Evolutionary conservation across 2,329 filamentous ascomycete species (phyloP).

Genomic region (Fusarium sterilihyphosum): DNA sequence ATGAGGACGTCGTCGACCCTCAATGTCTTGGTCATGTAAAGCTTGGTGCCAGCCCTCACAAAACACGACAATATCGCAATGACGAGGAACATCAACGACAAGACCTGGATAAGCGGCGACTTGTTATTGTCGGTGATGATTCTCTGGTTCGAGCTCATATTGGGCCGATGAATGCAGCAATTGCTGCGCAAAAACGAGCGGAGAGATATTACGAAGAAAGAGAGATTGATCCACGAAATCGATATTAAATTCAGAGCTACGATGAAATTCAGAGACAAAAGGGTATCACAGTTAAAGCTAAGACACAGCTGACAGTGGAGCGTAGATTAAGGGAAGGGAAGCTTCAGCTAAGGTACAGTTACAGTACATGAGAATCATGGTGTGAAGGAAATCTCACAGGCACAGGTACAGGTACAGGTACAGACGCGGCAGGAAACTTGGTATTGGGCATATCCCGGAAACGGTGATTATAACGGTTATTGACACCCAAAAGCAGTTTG

Average conservation of each 20-base stretch:
- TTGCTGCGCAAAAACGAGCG: neutral
- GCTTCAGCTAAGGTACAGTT: neutral
- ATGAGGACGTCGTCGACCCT: constrained; percentile 41
- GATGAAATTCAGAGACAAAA: neutral
- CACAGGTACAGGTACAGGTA: neutral
- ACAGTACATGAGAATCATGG: neutral
- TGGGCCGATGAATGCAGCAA: neutral
- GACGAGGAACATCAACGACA: constrained; percentile 45
- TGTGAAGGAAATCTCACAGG: constrained; percentile 3
- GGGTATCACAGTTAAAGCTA: neutral
- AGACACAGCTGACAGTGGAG: constrained; percentile 5
- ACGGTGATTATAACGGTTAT: constrained; percentile 7
- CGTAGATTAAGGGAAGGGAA: neutral
- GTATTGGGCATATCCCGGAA: neutral
- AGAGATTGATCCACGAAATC: neutral
- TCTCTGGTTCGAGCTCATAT: constrained; percentile 38
- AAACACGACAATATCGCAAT: constrained; percentile 40
- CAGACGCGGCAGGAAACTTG: neutral
- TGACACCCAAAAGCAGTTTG: constrained; percentile 14
- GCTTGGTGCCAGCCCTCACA: constrained; percentile 42
- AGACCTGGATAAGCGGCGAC: constrained; percentile 44
- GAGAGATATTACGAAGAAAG: neutral
- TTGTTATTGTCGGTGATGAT: constrained; percentile 45
- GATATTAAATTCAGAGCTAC: neutral
- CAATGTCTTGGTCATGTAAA: constrained; percentile 44